Evolutionary conservation across 2,329 filamentous ascomycete species (phyloP).

Genomic region (Fusarium marasasianum): DNA sequence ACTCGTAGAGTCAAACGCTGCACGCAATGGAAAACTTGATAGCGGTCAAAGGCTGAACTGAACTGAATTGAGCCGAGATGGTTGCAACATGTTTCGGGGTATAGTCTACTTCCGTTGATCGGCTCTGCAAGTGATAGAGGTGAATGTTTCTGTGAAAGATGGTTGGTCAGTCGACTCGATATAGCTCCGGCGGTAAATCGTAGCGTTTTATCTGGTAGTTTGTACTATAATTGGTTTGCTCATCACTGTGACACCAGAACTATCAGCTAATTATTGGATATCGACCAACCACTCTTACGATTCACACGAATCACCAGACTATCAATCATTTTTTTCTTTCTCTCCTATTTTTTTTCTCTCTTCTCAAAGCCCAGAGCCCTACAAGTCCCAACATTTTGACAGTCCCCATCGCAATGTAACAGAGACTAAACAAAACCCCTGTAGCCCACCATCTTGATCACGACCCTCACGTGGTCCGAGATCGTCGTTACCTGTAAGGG

Average conservation of each 20-base stretch:
- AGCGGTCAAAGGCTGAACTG: conserved; percentile 18
- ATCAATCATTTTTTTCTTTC: background rate
- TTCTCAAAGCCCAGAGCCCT: background rate
- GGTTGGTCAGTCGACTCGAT: conserved; percentile 14
- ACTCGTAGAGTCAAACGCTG: background rate
- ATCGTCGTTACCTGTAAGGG: conserved; percentile 37
- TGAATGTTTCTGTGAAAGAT: conserved; percentile 14
- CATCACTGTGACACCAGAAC: conserved; percentile 18
- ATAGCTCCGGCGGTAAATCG: conserved; percentile 19
- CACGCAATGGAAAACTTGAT: background rate
- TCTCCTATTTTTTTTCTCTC: background rate
- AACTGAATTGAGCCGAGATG: background rate
- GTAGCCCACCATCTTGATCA: conserved; percentile 15
- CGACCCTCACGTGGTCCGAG: conserved; percentile 33
- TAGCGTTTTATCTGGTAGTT: background rate
- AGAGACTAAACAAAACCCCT: conserved; percentile 12
- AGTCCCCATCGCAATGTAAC: conserved; percentile 16
- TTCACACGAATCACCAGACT: background rate
- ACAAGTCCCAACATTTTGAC: conserved; percentile 24
- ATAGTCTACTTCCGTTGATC: conserved; percentile 7
- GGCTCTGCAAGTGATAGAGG: conserved; percentile 11
- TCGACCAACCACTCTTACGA: conserved; percentile 8
- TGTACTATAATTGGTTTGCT: conserved; percentile 16
- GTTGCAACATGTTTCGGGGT: conserved; percentile 11
- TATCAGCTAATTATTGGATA: background rate